Base-by-base conservation (phyloP, 352 stramenopile species). In the Phytopythium kandeliae region DNA sequence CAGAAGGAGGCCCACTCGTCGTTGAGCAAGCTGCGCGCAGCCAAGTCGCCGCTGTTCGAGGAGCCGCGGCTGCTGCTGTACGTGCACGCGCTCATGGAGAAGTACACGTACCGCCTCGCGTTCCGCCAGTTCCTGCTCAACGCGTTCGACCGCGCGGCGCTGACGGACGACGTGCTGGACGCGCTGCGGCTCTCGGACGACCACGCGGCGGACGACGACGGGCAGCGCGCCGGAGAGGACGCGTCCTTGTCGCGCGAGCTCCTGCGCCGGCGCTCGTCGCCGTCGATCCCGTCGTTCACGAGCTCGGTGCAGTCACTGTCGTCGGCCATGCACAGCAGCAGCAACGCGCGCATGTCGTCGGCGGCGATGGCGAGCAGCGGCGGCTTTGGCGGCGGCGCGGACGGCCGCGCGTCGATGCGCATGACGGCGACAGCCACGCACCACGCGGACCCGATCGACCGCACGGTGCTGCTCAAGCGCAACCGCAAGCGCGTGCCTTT, bases 271-370 rank as follows among this genome's bases (percentile, higher is more conserved):
- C 74, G 80, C 5, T 95, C 85, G 15, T 92, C 82, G 6, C 78
- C 82, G n/a, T 89, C 78, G n/a, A 88, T 92, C 45, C 85, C 81
- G n/a, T 86, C 85, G 19, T 90, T 95, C 52, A 92, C 82, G 15
- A 68, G 81, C 16, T 92, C 85, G 15, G 79, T 95, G 21, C 80
- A 92, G 59, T 91, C 81, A 26, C 62, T 95, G 2, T 86, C 88
- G 40, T 64, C 78, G 17, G 78, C 77, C 21, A 90, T 92, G 55
- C 81, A 95, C 55, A 72, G 62, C 47, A 88, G 73, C 21, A 60
- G 59, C 36, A 63, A 74, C 34, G 69, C 66, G 41, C 55, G 74
- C 33, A 71, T 84, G 65, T 84, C 72, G 15, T 71, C 62, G 16
- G 63, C 69, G 36, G 62, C 76, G 16, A 38, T 36, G 21, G 19